phyloP scores from a whole-genome alignment of 805 yeast genomes.

The Torulaspora gathmanii region DNA sequence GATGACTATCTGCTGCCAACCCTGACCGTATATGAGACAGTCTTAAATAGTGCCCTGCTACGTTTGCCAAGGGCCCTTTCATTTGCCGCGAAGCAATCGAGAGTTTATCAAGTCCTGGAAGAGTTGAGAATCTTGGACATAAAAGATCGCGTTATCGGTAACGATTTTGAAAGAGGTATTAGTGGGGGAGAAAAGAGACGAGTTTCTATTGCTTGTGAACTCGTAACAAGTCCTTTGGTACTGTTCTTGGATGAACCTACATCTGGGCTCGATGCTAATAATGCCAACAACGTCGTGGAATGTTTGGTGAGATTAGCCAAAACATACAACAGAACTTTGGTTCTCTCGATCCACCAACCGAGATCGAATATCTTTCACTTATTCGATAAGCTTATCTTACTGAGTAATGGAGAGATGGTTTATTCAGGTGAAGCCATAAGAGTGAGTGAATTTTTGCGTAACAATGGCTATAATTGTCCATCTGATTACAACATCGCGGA shows the following conservation, averaged over 20 bases:
- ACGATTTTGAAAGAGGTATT: conserved; percentile 83
- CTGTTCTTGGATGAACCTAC: conserved; percentile 89
- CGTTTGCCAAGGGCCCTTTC: conserved; percentile 81
- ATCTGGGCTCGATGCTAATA: conserved; percentile 90
- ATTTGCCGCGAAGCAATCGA: conserved; percentile 61
- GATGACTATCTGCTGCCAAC: conserved; percentile 90
- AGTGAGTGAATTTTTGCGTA: conserved; percentile 69
- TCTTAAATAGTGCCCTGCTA: conserved; percentile 82
- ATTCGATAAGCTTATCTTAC: conserved; percentile 74
- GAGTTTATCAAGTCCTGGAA: conserved; percentile 78
- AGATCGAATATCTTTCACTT: conserved; percentile 90
- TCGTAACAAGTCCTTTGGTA: conserved; percentile 83
- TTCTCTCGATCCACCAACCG: conserved; percentile 95
- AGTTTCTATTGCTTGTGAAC: conserved; percentile 89
- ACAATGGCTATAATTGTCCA: conserved; percentile 79
- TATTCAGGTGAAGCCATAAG: conserved; percentile 81
- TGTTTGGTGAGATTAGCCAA: conserved; percentile 74
- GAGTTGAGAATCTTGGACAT: conserved; percentile 81
- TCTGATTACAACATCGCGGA: conserved; percentile 91
- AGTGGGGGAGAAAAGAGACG: conserved; percentile 82
- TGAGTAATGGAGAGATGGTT: conserved; percentile 80
- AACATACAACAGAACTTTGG: conserved; percentile 78
- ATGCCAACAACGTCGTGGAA: conserved; percentile 88
- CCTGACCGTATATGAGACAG: conserved; percentile 92
- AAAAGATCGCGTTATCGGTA: conserved; percentile 82